These are phyloP conservation scores for Camelina neglecta DNA, from an alignment of 345 rosid genomes.

Conservation along the genomic window DNA sequence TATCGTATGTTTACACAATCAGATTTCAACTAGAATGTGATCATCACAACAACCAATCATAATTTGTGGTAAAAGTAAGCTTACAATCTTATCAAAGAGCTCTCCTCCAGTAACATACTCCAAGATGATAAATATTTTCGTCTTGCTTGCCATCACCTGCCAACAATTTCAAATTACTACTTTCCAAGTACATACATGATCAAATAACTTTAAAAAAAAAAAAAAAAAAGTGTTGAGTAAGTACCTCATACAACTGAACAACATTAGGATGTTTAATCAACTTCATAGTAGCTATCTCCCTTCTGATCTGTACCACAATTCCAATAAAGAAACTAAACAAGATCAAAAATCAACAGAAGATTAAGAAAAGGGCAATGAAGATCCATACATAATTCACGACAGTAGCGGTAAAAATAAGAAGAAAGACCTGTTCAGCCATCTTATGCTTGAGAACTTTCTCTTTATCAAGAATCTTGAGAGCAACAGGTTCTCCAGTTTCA, in stretches of 20 bases:
- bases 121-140: constrained; percentile 70
- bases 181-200: background rate
- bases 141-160: constrained; percentile 81
- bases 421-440: constrained; percentile 94
- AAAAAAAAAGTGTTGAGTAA: background rate
- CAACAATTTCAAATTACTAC: background rate
- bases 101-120: constrained; percentile 86
- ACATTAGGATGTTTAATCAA: constrained; percentile 93
- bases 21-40: background rate
- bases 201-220: background rate
- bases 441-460: constrained; percentile 96
- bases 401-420: background rate
- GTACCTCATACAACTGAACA: constrained; percentile 80
- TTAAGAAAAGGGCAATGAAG: background rate
- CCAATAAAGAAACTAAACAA: constrained; percentile 19
- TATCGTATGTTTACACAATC: background rate
- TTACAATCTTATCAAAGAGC: constrained; percentile 80
- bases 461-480: constrained; percentile 94
- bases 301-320: constrained; percentile 65
- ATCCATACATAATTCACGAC: too few relatives aligned
- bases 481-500: constrained; percentile 81
- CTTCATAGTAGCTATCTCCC: constrained; percentile 95
- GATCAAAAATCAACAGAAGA: background rate
- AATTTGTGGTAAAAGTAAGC: constrained; percentile 29
- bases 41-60: background rate